Evolutionary conservation across 129 eudicot genomes (phyloP).

Genomic region (Erigeron canadensis): DNA sequence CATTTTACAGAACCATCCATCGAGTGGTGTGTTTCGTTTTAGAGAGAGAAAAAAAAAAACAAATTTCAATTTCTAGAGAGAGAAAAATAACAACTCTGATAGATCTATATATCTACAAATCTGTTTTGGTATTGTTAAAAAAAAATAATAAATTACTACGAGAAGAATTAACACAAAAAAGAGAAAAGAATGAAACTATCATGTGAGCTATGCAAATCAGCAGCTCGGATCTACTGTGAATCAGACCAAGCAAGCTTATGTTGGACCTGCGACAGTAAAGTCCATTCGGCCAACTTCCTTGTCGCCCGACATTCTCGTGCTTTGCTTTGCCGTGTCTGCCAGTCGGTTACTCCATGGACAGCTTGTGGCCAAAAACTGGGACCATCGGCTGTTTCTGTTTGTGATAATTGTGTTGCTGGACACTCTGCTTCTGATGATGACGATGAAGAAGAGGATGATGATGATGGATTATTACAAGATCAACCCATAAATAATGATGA

Average conservation of each 20-base stretch:
- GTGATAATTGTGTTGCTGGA: conserved; percentile 41
- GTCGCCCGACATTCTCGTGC: conserved; percentile 57
- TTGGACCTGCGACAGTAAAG: conserved; percentile 73
- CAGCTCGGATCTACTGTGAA: conserved; percentile 62
- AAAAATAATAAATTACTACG: no score
- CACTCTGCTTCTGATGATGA: conserved; percentile 21
- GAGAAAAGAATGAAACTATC: conserved; percentile 42
- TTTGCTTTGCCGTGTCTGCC: conserved; percentile 64
- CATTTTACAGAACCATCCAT: neutral
- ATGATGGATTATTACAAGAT: neutral
- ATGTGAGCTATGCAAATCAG: conserved; percentile 63
- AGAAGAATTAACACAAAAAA: no score
- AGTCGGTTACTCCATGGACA: conserved; percentile 54
- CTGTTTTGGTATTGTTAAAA: no score
- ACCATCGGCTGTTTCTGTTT: conserved; percentile 46
- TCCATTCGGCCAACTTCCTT: conserved; percentile 80
- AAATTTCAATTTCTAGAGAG: conserved; percentile 15
- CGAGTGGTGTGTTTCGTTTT: conserved; percentile 9
- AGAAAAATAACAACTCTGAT: no score
- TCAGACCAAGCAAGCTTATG: conserved; percentile 75
- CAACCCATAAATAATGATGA: conserved; percentile 15
- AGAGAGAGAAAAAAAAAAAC: conserved; percentile 11
- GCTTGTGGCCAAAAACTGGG: conserved; percentile 53
- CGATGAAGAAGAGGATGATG: conserved; percentile 24
- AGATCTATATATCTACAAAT: no score